Conservation (phyloP, 768 basidiomycete genomes). For the Termitomyces sp. region DNA sequence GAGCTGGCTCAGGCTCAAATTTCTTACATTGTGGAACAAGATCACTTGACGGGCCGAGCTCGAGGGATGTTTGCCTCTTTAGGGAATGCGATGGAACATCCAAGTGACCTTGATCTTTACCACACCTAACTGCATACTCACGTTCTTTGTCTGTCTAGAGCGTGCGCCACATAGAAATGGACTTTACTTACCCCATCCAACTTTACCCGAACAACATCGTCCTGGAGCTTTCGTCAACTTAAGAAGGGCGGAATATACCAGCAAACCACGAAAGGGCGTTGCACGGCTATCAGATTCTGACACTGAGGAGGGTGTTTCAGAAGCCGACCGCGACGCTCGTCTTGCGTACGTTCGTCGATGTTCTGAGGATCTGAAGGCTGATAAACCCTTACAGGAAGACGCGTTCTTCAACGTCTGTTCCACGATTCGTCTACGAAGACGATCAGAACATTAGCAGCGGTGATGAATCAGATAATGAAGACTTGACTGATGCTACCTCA, state of each 20-base stretch:
- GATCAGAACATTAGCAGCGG: slow-evolving; percentile 57
- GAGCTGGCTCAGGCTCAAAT: slow-evolving; percentile 50
- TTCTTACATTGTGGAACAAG: slow-evolving; percentile 69
- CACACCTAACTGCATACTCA: not conserved
- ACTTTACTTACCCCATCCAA: slow-evolving; percentile 43
- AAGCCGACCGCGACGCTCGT: slow-evolving; percentile 68
- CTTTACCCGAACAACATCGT: slow-evolving; percentile 15
- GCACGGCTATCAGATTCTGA: slow-evolving; percentile 60
- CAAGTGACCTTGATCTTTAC: slow-evolving; percentile 13
- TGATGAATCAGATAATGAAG: slow-evolving; percentile 79
- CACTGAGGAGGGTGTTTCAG: slow-evolving; percentile 57
- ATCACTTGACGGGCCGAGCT: slow-evolving; percentile 63
- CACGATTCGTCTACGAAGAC: slow-evolving; percentile 36
- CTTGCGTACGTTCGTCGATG: slow-evolving; percentile 53
- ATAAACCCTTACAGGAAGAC: slow-evolving; percentile 40
- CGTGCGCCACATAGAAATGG: slow-evolving; percentile 39
- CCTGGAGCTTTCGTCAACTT: not conserved
- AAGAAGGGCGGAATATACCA: not conserved
- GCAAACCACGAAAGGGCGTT: slow-evolving; percentile 16
- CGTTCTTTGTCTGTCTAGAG: slow-evolving; percentile 14
- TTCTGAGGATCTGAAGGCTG: not conserved
- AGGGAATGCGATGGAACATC: slow-evolving; percentile 10
- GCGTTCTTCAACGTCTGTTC: slow-evolving; percentile 43
- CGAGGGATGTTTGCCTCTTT: slow-evolving; percentile 42
- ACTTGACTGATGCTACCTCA: slow-evolving; percentile 55